Evolutionary conservation across 2,329 filamentous ascomycete genomes (phyloP).

Genomic region (Claviceps humidiphila): DNA sequence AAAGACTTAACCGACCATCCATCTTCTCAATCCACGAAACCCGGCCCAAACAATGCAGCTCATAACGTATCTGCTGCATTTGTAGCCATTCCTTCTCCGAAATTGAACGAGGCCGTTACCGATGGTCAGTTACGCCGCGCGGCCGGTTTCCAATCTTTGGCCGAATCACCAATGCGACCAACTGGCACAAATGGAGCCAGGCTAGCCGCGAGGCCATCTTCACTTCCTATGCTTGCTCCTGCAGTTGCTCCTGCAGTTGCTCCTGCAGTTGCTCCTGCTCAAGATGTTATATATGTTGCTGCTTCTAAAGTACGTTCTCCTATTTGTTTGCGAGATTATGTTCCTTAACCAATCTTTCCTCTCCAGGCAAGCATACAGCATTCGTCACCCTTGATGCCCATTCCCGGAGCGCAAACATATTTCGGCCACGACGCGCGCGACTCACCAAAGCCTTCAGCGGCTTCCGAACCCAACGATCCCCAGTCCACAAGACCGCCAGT

Average conservation of each 20-base stretch:
- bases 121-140: not conserved
- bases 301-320: not conserved
- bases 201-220: not conserved
- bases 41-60: not conserved
- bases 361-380: not conserved
- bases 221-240: too few relatives aligned
- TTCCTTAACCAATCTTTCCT: not conserved
- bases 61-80: not conserved
- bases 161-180: not conserved
- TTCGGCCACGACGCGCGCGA: conserved; percentile 14
- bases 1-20: conserved; percentile 6
- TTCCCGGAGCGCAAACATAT: conserved; percentile 23
- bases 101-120: not conserved
- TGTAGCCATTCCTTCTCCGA: not conserved
- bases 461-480: not conserved
- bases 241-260: too few relatives aligned
- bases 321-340: not conserved
- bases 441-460: not conserved
- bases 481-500: not conserved
- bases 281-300: not conserved
- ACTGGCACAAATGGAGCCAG: not conserved
- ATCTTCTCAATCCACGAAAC: not conserved
- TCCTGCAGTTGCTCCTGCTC: too few relatives aligned
- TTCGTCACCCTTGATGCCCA: conserved; percentile 17
- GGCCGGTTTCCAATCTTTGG: not conserved